Conservation (phyloP, 2,329 filamentous ascomycete genomes). For the Aspergillus clavatus region DNA sequence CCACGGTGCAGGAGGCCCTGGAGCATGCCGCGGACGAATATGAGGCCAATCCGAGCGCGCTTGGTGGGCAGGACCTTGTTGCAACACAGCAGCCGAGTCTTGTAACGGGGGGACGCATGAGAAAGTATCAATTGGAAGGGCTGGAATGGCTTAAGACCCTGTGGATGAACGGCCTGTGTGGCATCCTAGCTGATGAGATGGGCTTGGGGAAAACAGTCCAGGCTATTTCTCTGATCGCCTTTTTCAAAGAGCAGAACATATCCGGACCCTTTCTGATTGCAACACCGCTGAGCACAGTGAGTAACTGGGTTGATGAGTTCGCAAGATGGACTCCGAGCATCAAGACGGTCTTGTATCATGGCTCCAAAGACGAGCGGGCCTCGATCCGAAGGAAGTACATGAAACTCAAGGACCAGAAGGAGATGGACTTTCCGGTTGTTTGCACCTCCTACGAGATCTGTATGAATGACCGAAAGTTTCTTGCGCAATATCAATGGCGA, state of each 20-base stretch:
- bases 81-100: constrained; percentile 83
- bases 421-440: constrained; percentile 77
- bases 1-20: constrained; percentile 53
- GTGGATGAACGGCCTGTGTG: constrained; percentile 87
- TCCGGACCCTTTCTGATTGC: constrained; percentile 90
- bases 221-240: constrained; percentile 79
- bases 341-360: constrained; percentile 87
- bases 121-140: constrained; percentile 89
- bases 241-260: constrained; percentile 78
- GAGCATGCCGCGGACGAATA: constrained; percentile 55
- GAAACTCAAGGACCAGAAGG: constrained; percentile 60
- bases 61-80: constrained; percentile 63
- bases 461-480: constrained; percentile 75
- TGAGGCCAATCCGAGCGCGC: constrained; percentile 54
- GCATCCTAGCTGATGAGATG: constrained; percentile 93
- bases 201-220: constrained; percentile 89
- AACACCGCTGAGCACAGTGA: constrained; percentile 83
- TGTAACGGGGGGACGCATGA: constrained; percentile 83
- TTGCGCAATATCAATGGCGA: constrained; percentile 86
- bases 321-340: constrained; percentile 83
- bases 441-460: constrained; percentile 97
- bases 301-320: constrained; percentile 96
- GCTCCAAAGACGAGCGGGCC: constrained; percentile 70
- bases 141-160: constrained; percentile 82
- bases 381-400: constrained; percentile 69